Percentiles rank a stretch among this genome's conserved stretches.
Conservation (phyloP, 2,329 filamentous ascomycete species). For the Pestalotiopsis sp. region DNA sequence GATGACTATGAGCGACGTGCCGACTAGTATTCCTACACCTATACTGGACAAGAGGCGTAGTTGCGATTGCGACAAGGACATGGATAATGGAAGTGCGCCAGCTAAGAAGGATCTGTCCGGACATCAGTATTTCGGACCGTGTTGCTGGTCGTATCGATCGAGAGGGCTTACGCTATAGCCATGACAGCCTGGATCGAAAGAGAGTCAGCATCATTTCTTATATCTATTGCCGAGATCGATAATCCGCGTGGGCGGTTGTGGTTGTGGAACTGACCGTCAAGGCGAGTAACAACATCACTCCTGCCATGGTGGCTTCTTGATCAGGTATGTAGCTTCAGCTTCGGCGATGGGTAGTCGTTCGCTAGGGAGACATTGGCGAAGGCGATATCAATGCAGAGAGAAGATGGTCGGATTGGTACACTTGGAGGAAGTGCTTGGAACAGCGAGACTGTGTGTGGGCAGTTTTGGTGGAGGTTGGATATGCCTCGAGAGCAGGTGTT, state of each 20-base stretch:
- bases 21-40: conserved; percentile 91
- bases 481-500: too few relatives aligned
- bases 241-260: neutral
- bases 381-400: neutral
- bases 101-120: conserved; percentile 82
- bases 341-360: neutral
- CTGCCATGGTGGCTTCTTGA: conserved; percentile 25
- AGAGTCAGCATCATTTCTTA: conserved; percentile 21
- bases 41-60: conserved; percentile 88
- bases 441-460: too few relatives aligned
- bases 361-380: neutral
- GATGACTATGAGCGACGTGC: conserved; percentile 94
- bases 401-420: too few relatives aligned
- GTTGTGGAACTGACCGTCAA: conserved; percentile 30
- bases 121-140: conserved; percentile 14
- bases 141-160: neutral
- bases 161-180: conserved; percentile 34
- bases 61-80: conserved; percentile 84
- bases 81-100: conserved; percentile 86
- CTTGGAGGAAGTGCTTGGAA: too few relatives aligned
- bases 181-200: conserved; percentile 33
- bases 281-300: conserved; percentile 37
- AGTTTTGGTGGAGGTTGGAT: too few relatives aligned
- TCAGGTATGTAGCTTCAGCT: neutral
- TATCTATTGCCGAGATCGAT: neutral